A percentile compares a stretch with the other conserved stretches of the same genome.
These are phyloP conservation scores for Obba rivulosa DNA, from an alignment of 768 basidiomycete species.

Conservation along the genomic window DNA sequence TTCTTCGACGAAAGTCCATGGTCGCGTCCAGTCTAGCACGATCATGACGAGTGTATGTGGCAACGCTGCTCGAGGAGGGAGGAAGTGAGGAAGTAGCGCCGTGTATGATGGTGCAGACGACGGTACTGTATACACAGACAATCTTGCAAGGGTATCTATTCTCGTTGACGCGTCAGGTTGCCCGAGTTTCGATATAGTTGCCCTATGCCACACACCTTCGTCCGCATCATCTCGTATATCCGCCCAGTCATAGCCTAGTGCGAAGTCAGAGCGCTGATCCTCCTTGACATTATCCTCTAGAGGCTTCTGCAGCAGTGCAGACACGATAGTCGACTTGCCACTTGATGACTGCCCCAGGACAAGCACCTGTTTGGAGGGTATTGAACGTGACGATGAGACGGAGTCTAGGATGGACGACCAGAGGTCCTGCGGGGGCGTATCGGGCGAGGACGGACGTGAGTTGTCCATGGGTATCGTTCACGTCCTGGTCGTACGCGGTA, in stretches of 20 bases:
- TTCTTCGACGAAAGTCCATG: slow-evolving; percentile 87
- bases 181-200: neutral
- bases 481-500: neutral
- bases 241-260: slow-evolving; percentile 88
- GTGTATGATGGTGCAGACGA: slow-evolving; percentile 70
- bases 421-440: slow-evolving; percentile 71
- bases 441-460: slow-evolving; percentile 63
- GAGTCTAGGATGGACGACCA: slow-evolving; percentile 93
- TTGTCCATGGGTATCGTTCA: slow-evolving; percentile 27
- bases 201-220: slow-evolving; percentile 58
- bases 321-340: slow-evolving; percentile 72
- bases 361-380: slow-evolving; percentile 83
- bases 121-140: slow-evolving; percentile 90
- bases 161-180: slow-evolving; percentile 6
- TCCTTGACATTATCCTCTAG: slow-evolving; percentile 48
- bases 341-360: slow-evolving; percentile 75
- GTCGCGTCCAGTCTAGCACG: slow-evolving; percentile 91
- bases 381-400: slow-evolving; percentile 74
- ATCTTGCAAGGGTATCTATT: slow-evolving; percentile 79
- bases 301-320: slow-evolving; percentile 70
- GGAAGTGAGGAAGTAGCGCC: slow-evolving; percentile 68
- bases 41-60: slow-evolving; percentile 77
- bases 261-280: slow-evolving; percentile 66
- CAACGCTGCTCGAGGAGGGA: slow-evolving; percentile 64
- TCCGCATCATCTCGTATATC: slow-evolving; percentile 90